phyloP scores from a whole-genome alignment of 2,329 filamentous ascomycete species.

The Sclerotinia sclerotiorum region DNA sequence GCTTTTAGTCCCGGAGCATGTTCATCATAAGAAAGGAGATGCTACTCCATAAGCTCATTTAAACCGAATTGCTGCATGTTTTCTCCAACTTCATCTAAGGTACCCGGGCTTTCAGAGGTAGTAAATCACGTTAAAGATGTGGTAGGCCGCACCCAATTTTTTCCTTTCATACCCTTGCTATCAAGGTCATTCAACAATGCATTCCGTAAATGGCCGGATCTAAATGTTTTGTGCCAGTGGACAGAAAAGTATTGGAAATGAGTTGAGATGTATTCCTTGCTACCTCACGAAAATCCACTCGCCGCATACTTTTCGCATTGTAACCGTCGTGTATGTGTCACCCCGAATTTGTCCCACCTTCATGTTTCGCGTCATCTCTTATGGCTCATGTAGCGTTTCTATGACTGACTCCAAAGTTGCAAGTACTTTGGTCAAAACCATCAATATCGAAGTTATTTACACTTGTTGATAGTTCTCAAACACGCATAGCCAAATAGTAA shows the following conservation, averaged over 20 bases:
- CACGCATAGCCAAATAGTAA: no score
- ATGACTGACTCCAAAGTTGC: background rate
- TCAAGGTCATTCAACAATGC: background rate
- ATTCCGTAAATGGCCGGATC: background rate
- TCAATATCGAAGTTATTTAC: background rate
- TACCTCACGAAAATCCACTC: background rate
- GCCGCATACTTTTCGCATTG: conserved; percentile 12
- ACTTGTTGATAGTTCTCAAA: no score
- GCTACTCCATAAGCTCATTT: background rate
- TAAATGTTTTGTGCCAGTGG: background rate
- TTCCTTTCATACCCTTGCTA: background rate
- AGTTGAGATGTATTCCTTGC: background rate
- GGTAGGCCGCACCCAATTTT: background rate
- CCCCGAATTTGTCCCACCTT: background rate
- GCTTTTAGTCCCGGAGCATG: background rate
- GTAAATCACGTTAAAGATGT: background rate
- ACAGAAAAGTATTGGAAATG: background rate
- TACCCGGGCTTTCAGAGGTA: background rate
- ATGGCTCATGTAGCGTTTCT: background rate
- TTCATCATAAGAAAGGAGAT: background rate
- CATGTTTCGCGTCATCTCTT: conserved; percentile 1
- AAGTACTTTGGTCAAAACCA: background rate
- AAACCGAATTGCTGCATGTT: background rate
- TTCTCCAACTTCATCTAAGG: background rate
- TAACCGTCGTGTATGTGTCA: conserved; percentile 16